Base-by-base conservation (phyloP, 305 asterid species). In the Fraxinus xanthoxyloides region DNA sequence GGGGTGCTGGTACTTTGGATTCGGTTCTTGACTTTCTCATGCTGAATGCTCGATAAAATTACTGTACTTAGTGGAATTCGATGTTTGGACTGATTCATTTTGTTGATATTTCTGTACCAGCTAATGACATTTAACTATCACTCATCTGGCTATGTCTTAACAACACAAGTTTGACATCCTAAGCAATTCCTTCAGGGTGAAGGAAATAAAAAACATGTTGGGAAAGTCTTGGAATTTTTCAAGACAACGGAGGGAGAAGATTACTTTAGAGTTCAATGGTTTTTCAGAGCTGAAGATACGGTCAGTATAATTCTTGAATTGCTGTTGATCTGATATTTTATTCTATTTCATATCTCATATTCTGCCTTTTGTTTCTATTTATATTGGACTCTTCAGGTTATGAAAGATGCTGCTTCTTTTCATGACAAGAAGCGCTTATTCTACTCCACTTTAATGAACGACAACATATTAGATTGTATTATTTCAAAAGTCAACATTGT, bases 381-480 rank as follows among this genome's bases (percentile, higher is more conserved):
- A 48, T 40, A 74, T 67, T 77, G 26, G 48, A 4, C 13, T 81
- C 40, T 78, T 85, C 89, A 95, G 99, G 97, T 95, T 81, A 81
- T 95, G 85, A 88, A 91, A 84, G 93, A 82, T 15, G 89, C 91
- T 54, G 92, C 95, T 77, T 83, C 89, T 32, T 84, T 67, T 4
- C 98, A 89, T 59, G 94, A 95, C 87, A 86, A 88, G 88, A 91
- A 86, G 86, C 99, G 99, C 51, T 75, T 95, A 78, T 95, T 95
- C 91, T 87, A 85, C 90, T 95, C 99, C 72, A 87, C 92, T 43
- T 34, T 95, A 76, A 85, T 78, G 91, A 93, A 95, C 43, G 99
- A 95, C 84, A 95, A 95, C 86, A 7, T 85, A 70, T 87, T 95
- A 83, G 98, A 92, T 84, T 95, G 99, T 89, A 90, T 95, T 48